A percentile compares a stretch with the other conserved stretches of the same genome.
Evolutionary conservation across 1,284 basidiomycete species (phyloP).

Genomic region (Leucoagaricus sp.): DNA sequence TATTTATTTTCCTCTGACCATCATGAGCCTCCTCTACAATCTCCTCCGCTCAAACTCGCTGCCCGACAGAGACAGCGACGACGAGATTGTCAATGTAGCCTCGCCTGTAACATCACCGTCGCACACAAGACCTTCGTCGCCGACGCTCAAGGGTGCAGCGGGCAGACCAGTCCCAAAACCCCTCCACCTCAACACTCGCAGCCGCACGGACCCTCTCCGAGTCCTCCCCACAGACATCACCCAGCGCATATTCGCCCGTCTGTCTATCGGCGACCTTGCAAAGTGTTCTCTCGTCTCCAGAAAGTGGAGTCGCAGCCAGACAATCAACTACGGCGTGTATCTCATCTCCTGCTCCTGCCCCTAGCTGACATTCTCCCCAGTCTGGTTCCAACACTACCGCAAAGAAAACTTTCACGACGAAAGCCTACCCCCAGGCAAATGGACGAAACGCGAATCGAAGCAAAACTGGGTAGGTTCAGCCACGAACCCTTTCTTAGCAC

Average conservation of each 20-base stretch:
- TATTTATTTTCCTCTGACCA: constrained; percentile 20
- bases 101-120: constrained; percentile 71
- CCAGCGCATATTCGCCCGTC: constrained; percentile 70
- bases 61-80: constrained; percentile 57
- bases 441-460: constrained; percentile 85
- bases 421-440: constrained; percentile 75
- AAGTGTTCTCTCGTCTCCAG: constrained; percentile 78
- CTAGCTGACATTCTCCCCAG: constrained; percentile 39
- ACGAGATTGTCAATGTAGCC: constrained; percentile 76
- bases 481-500: constrained; percentile 1
- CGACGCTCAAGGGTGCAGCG: constrained; percentile 49
- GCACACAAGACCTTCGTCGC: constrained; percentile 65
- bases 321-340: constrained; percentile 81
- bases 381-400: constrained; percentile 88
- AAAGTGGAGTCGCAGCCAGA: constrained; percentile 87
- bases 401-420: constrained; percentile 81
- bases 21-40: constrained; percentile 74
- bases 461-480: constrained; percentile 70
- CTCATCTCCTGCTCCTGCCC: not conserved
- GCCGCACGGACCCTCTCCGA: constrained; percentile 59
- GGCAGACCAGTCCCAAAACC: constrained; percentile 42
- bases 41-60: constrained; percentile 62
- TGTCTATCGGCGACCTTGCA: constrained; percentile 71
- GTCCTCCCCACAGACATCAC: constrained; percentile 78
- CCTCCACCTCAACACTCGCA: constrained; percentile 38